phyloP scores from a whole-genome alignment of 2,329 filamentous ascomycete genomes.

The Fusarium sp. region DNA sequence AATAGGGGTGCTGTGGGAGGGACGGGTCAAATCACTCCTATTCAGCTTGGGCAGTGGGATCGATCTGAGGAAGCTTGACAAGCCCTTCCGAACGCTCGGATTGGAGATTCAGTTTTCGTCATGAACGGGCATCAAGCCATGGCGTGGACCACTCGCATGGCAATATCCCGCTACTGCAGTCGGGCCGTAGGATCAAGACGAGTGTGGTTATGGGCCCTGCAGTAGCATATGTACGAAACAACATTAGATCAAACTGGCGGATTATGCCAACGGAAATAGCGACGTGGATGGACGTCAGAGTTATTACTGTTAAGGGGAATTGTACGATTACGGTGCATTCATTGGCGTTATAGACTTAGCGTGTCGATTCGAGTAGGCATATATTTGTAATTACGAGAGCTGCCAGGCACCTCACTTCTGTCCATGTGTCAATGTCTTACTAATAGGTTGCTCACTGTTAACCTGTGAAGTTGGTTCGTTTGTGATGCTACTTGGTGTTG shows the following conservation, averaged over 20 bases:
- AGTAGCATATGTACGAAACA: slow-evolving; percentile 17
- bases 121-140: slow-evolving; percentile 56
- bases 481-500: background rate
- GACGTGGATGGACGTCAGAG: background rate
- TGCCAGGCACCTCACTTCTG: background rate
- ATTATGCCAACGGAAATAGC: slow-evolving; percentile 16
- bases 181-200: slow-evolving; percentile 16
- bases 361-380: slow-evolving; percentile 6
- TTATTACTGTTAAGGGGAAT: slow-evolving; percentile 16
- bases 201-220: slow-evolving; percentile 19
- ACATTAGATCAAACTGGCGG: slow-evolving; percentile 12
- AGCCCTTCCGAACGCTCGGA: slow-evolving; percentile 81
- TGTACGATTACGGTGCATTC: slow-evolving; percentile 29
- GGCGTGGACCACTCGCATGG: slow-evolving; percentile 5
- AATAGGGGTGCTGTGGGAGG: slow-evolving; percentile 92
- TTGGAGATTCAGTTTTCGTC: slow-evolving; percentile 87
- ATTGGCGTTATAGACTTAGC: slow-evolving; percentile 31
- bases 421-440: background rate
- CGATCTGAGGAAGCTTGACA: slow-evolving; percentile 80
- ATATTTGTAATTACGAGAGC: slow-evolving; percentile 10
- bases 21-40: slow-evolving; percentile 89
- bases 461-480: slow-evolving; percentile 2
- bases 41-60: slow-evolving; percentile 91
- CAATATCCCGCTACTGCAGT: slow-evolving; percentile 19
- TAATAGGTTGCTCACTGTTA: background rate